Evolutionary conservation across 495 filamentous ascomycete species (phyloP), one percentile per base, ranked within the genome.

Genomic region (Xylaria flabelliformis): DNA sequence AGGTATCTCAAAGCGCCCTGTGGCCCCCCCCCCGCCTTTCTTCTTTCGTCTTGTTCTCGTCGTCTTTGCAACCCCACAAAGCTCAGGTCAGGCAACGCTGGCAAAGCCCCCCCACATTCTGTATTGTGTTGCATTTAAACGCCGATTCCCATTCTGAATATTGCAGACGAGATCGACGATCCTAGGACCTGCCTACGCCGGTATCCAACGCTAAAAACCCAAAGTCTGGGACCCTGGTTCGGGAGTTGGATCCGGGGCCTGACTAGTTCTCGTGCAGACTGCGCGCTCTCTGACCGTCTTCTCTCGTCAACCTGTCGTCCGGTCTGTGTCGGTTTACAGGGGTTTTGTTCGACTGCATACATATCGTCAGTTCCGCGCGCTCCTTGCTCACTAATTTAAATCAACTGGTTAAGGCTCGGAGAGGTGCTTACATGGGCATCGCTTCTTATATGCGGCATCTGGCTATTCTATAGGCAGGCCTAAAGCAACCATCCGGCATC

Each of bases 401-500:
- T 29, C 64, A n/a, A 56, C 50, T 36, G 46, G 44, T 12, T 32
- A 39, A n/a, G 10, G 19, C 34, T 10, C 19, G 29, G 65, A 32
- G 9, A 55, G 34, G 34, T 50, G 46, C 64, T 51, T 34, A 7
- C 50, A 50, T 12, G 48, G 32, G 50, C 64, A n/a, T 51, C 48
- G n/a, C 36, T 36, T 56, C 65, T 67, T 34, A 44, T 10, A 67
- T 67, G 65, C 65, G 46, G 42, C 36, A 64, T 62, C 42, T 44
- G 13, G 44, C 26, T 39, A 39, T 72, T 12, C n/a, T 44, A 34
- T 65, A 61, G 48, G 65, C 65, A 67, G 63, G 29, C 70, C 53
- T 59, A 9, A 9, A 42, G 53, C 70, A 59, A 39, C 51, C 46
- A 17, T 36, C 63, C 63, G 70, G 62, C 63, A 72, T 59, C 70